Percentiles rank a stretch among this genome's conserved stretches.
These are phyloP conservation scores for Pyrenophora teres DNA, from an alignment of 2,329 filamentous ascomycete species.

Conservation along the genomic window DNA sequence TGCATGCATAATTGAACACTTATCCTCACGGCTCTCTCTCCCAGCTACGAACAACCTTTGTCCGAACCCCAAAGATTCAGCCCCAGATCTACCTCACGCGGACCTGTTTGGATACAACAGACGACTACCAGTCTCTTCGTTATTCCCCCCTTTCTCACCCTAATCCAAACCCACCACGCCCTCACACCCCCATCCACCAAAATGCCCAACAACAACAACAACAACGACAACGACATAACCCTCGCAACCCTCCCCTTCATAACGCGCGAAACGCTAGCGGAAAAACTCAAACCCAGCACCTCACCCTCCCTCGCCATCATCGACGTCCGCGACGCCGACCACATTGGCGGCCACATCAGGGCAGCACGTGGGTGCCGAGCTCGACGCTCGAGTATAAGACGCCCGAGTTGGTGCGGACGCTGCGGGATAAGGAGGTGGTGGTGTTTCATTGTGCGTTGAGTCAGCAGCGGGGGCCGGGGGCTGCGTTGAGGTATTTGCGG, in stretches of 20 bases:
- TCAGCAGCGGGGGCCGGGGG: slow-evolving; percentile 85
- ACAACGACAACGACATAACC: slow-evolving; percentile 52
- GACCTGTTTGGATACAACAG: no score
- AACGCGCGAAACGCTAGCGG: slow-evolving; percentile 68
- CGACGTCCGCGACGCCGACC: slow-evolving; percentile 89
- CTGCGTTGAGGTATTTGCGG: slow-evolving; percentile 82
- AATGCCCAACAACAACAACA: not conserved
- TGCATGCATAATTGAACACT: no score
- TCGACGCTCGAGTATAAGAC: slow-evolving; percentile 73
- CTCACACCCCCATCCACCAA: no score
- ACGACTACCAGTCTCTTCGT: no score
- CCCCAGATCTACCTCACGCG: no score
- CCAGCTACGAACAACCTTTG: no score
- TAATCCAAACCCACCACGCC: not conserved
- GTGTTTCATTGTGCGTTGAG: slow-evolving; percentile 94
- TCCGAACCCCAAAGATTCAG: no score
- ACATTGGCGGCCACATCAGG: slow-evolving; percentile 88
- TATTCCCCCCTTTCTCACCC: not conserved
- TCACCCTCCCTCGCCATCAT: slow-evolving; percentile 71
- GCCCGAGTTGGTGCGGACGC: slow-evolving; percentile 78
- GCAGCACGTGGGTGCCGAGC: slow-evolving; percentile 76
- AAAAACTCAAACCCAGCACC: slow-evolving; percentile 53
- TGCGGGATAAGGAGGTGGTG: slow-evolving; percentile 78
- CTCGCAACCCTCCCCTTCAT: slow-evolving; percentile 69
- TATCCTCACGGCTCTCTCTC: no score